phyloP scores from a whole-genome alignment of 2,329 filamentous ascomycete genomes.

The Exophiala alcalophila region DNA sequence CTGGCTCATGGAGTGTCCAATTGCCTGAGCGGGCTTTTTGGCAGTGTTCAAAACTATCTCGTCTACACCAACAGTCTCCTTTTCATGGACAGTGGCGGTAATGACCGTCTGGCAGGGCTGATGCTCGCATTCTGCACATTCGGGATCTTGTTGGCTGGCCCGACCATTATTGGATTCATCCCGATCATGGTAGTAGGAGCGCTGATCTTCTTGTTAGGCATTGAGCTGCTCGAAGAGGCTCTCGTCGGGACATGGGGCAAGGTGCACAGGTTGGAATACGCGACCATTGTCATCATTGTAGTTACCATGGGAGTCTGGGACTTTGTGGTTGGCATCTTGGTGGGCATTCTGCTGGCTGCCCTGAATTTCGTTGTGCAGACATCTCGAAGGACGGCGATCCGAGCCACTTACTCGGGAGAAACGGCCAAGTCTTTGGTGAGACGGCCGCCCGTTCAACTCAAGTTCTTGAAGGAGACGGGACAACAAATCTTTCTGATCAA shows the following conservation, averaged over 20 bases:
- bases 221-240: constrained; percentile 86
- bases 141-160: constrained; percentile 79
- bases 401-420: constrained; percentile 84
- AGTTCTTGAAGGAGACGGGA: constrained; percentile 80
- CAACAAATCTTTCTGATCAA: constrained; percentile 89
- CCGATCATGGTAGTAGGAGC: constrained; percentile 96
- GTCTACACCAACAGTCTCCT: constrained; percentile 98
- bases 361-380: constrained; percentile 88
- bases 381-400: constrained; percentile 81
- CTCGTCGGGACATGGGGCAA: constrained; percentile 86
- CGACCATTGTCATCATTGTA: constrained; percentile 83
- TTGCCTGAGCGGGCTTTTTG: constrained; percentile 76
- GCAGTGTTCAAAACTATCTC: constrained; percentile 93
- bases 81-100: constrained; percentile 88
- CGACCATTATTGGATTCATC: constrained; percentile 86
- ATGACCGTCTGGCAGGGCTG: constrained; percentile 79
- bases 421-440: constrained; percentile 89
- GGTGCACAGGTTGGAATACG: constrained; percentile 79
- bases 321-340: constrained; percentile 89
- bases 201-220: constrained; percentile 89
- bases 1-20: constrained; percentile 93
- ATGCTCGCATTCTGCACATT: constrained; percentile 78
- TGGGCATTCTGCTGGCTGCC: constrained; percentile 89
- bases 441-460: constrained; percentile 82
- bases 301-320: constrained; percentile 96